Evolutionary conservation across 2,329 filamentous ascomycete genomes (phyloP), one percentile per base, ranked within the genome.

Genomic region (Talaromyces sp.): DNA sequence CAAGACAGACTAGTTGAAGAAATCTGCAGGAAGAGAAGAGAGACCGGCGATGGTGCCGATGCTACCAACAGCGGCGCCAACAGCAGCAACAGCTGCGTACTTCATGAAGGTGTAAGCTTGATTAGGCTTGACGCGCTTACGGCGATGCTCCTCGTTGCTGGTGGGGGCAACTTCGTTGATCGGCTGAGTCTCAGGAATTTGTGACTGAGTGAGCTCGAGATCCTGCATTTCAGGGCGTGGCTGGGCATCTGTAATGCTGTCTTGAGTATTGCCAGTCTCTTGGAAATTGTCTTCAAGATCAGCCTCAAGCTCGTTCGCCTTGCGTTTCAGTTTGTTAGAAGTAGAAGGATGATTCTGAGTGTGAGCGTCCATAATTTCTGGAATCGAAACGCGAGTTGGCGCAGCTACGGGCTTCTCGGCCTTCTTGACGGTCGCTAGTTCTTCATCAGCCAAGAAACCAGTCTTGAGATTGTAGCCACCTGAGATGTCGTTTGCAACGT

Each of bases 1-100:
- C 54, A 53, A 40, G 11, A 34, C 25, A 40, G 38, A 62, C 56
- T 60, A 64, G 22, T 47, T 69, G 69, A 81, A 81, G 68, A 76
- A 81, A 61, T 80, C 78, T 5, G 75, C 71, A 8, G 80, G 80
- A 15, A 82, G 72, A 27, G 79, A 73, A 13, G 79, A 78, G 53
- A 82, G 72, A 19, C 76, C 70, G 49, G 76, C 73, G 47, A 82
- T 73, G 17, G 78, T 78, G 25, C 79, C 76, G 38, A 81, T 70
- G 5, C 78, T 76, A 58, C 80, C 80, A 51, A 80, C 72, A 17
- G 80, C 65, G 40, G 78, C 78, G 27, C 80, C 79, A 5, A 77
- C 67, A 2, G 78, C 65, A 29, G 80, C 78, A 31, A 76, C 77
- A 22, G 76, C 74, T 34, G 77, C 77, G 69, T 81, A 77, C 63